Percentiles rank a stretch among this genome's conserved stretches.
phyloP scores from a whole-genome alignment of 306 rosid species.

The Leucaena leucocephala region DNA sequence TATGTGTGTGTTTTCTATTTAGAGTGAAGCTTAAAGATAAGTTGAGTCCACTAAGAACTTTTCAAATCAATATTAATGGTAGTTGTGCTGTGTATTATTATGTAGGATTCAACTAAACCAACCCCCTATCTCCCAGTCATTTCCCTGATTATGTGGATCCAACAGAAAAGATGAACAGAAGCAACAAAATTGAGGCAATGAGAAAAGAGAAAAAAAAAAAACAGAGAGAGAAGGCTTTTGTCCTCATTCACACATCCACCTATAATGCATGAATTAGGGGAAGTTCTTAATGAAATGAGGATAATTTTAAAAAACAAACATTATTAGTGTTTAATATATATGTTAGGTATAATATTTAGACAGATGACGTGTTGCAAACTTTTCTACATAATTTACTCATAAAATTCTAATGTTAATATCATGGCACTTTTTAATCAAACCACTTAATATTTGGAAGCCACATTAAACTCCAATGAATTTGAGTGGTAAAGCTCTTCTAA shows the following conservation, averaged over 20 bases:
- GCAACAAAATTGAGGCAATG: conserved; percentile 36
- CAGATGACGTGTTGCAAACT: not conserved
- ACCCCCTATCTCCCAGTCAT: conserved; percentile 39
- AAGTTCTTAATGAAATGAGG: not conserved
- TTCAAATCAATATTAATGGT: conserved; percentile 35
- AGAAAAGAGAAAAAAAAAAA: too few species aligned
- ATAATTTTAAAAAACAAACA: not conserved
- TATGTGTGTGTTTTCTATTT: conserved; percentile 12
- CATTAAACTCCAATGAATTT: too few species aligned
- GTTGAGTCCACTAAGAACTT: conserved; percentile 35
- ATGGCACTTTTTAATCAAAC: not conserved
- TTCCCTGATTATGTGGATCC: conserved; percentile 60
- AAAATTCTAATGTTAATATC: not conserved
- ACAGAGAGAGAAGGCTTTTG: conserved; percentile 28
- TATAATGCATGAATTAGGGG: conserved; percentile 35
- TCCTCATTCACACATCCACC: conserved; percentile 40
- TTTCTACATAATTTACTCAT: not conserved
- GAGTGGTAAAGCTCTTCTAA: too few species aligned
- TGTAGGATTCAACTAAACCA: conserved; percentile 55
- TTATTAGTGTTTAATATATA: not conserved
- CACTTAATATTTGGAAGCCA: too few species aligned
- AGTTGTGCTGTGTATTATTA: conserved; percentile 46
- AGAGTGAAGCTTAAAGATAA: conserved; percentile 44
- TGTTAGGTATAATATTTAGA: not conserved
- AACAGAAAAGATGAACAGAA: conserved; percentile 39